Conservation (phyloP, 805 yeast species). For the Candida glaebosa region DNA sequence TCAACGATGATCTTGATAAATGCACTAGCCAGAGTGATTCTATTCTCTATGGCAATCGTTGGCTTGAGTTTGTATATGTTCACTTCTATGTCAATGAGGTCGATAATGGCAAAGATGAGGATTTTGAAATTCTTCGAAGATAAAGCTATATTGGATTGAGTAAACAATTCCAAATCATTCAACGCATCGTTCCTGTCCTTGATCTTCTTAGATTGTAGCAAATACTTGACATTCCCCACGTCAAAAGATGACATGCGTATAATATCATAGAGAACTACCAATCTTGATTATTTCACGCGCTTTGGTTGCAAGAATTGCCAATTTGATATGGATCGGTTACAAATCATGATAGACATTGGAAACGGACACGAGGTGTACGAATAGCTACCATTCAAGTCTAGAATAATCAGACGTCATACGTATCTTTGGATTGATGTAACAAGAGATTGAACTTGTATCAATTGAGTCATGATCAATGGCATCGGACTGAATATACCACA, state of each 20-base stretch:
- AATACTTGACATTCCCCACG: conserved; percentile 15
- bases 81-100: conserved; percentile 34
- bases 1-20: conserved; percentile 24
- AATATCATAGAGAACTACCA: not conserved
- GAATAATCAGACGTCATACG: too few species aligned
- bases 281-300: not conserved
- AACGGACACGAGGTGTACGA: too few species aligned
- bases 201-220: conserved; percentile 47
- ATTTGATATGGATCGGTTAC: too few species aligned
- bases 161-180: conserved; percentile 16
- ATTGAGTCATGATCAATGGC: too few species aligned
- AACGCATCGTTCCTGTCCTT: conserved; percentile 56
- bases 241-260: conserved; percentile 17
- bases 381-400: too few species aligned
- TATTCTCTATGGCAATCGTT: conserved; percentile 21
- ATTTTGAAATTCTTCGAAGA: conserved; percentile 19
- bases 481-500: too few species aligned
- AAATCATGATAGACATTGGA: too few species aligned
- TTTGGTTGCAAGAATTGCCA: conserved; percentile 2
- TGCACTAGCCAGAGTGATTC: conserved; percentile 31
- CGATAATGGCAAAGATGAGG: conserved; percentile 22
- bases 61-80: conserved; percentile 19
- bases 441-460: too few species aligned
- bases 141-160: conserved; percentile 17
- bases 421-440: too few species aligned